These are phyloP conservation scores for Avena sativa DNA, from an alignment of 176 grass and related monocot species.

Conservation along the genomic window DNA sequence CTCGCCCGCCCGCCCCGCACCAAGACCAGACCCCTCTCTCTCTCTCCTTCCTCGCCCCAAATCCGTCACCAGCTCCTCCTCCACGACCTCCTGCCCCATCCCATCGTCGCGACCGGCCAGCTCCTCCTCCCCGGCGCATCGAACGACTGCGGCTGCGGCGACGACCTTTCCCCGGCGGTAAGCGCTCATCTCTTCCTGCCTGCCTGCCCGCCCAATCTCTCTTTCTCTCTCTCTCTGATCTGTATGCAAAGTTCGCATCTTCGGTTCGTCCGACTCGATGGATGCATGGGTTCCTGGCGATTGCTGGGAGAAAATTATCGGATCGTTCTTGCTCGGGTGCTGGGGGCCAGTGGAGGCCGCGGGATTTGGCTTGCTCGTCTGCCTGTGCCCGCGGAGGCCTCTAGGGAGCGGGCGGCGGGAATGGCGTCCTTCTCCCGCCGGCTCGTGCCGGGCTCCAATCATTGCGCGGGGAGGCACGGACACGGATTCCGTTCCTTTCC, in stretches of 20 bases:
- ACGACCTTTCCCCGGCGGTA: conserved; percentile 33
- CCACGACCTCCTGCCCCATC: not conserved
- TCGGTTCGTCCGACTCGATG: not conserved
- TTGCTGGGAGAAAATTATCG: not conserved
- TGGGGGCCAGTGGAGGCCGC: not conserved
- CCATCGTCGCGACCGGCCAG: conserved; percentile 16
- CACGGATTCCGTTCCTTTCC: conserved; percentile 8
- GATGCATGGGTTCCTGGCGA: not conserved
- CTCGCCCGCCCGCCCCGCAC: conserved; percentile 26
- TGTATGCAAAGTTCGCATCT: conserved; percentile 9
- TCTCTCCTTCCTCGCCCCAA: conserved; percentile 11
- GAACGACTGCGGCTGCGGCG: not conserved
- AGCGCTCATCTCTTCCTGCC: not conserved
- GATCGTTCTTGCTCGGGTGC: conserved; percentile 25
- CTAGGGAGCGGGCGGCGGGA: not conserved
- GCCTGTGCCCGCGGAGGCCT: not conserved
- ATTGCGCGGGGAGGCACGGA: not conserved
- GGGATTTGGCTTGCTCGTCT: not conserved
- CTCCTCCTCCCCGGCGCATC: not conserved
- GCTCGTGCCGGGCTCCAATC: conserved; percentile 14
- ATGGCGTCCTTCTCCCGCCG: conserved; percentile 12
- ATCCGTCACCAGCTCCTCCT: conserved; percentile 39
- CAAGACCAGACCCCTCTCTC: not conserved
- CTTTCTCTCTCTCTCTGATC: conserved; percentile 22
- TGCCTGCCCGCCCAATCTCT: not conserved